phyloP scores from a whole-genome alignment of 805 yeast species.

The Candida tibetensis region DNA sequence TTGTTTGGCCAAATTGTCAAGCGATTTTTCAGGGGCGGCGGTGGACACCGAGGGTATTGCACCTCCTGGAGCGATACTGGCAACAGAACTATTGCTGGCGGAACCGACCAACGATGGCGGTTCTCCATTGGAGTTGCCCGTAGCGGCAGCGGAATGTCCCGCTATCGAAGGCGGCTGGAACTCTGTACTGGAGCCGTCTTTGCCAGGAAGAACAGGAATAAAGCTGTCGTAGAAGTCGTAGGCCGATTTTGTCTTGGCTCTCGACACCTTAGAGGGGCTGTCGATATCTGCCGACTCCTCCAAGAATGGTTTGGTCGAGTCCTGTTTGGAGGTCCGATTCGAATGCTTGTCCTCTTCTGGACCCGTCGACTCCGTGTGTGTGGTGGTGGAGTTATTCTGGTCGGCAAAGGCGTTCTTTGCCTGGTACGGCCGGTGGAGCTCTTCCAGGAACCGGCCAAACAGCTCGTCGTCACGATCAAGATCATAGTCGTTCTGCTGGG shows the following conservation, averaged over 20 bases:
- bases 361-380: slow-evolving; percentile 5
- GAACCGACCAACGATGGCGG: too few relatives aligned
- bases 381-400: slow-evolving; percentile 10
- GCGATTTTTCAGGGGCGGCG: slow-evolving; percentile 12
- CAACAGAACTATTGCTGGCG: slow-evolving; percentile 1
- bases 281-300: slow-evolving; percentile 10
- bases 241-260: slow-evolving; percentile 20
- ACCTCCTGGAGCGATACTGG: neutral
- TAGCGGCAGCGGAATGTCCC: slow-evolving; percentile 4
- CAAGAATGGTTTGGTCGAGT: neutral
- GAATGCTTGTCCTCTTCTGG: neutral
- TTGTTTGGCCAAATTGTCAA: slow-evolving; percentile 41
- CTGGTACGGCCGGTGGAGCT: slow-evolving; percentile 26
- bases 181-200: slow-evolving; percentile 3
- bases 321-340: neutral
- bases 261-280: slow-evolving; percentile 6
- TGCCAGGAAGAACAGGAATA: slow-evolving; percentile 35
- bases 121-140: neutral
- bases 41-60: neutral
- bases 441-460: slow-evolving; percentile 36
- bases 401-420: neutral
- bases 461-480: slow-evolving; percentile 36
- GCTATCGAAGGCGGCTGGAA: slow-evolving; percentile 1
- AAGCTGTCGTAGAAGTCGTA: slow-evolving; percentile 43
- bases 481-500: slow-evolving; percentile 25